Base-by-base conservation (phyloP, 225 moss, liverwort and hornwort species). In the Neckera pumila region DNA sequence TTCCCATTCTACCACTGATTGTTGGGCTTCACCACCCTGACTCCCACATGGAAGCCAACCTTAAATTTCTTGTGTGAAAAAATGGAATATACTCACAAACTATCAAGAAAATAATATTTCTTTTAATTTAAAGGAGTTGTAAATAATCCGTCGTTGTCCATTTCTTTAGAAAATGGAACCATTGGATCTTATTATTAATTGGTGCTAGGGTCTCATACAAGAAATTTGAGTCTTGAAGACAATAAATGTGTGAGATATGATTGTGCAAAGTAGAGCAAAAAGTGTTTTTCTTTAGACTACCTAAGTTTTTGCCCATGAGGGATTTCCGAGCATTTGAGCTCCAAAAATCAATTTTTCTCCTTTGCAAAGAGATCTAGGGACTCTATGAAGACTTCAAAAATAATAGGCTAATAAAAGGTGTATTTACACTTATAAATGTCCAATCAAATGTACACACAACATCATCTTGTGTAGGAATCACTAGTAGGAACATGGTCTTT, bases 1-100 rank as follows among this genome's bases (percentile, higher is more conserved):
- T 45, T 3, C 17, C 17, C 30, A 73, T 15, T 45, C 30, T 0
- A 30, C 2, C 1, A 2, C 6, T 73, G 30, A 73, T 30, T 1
- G 1, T 0, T 5, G 5, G 10, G 3, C 11, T 73, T 73, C 11
- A 5, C 0, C 0, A 0, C 0, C 6, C 30, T 10, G 3, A 4
- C 11, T 8, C 45, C 6, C 3, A 45, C 6, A 45, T 28, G 7
- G 28, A 16, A 72, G 17, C 0, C 2, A 1, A 0, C 1, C 14
- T 9, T 28, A 45, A 36, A 6, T 23, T 4, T 77, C 5, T 22
- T 22, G 14, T 54, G 2, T 22, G 51, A 15, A 77, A 34, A 56
- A 21, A 14, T 36, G 6, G 25, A 2, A 54, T 36, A n/a, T 53
- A 21, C 0, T 14, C 0, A 34, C 20, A 76, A 76, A 12, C 0